These are phyloP conservation scores for Mucor lusitanicus DNA, from an alignment of 371 early-diverging fungal genomes.

Conservation along the genomic window DNA sequence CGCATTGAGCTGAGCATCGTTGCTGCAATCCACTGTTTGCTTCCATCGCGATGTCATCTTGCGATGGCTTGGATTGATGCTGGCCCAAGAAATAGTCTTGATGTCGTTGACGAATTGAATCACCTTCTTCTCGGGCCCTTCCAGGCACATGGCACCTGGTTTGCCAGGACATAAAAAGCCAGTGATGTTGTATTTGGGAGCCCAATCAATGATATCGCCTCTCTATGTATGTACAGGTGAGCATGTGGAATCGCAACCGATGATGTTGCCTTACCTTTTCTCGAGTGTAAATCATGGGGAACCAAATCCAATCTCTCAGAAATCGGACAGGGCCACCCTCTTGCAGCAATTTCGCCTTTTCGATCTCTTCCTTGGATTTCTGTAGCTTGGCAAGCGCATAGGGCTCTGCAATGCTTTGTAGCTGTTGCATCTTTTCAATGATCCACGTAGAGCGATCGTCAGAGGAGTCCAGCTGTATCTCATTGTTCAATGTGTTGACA, in stretches of 20 bases:
- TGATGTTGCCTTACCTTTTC: slow-evolving; percentile 49
- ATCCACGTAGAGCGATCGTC: slow-evolving; percentile 29
- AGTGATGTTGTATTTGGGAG: slow-evolving; percentile 41
- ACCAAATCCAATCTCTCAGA: slow-evolving; percentile 50
- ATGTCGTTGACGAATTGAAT: slow-evolving; percentile 43
- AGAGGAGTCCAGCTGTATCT: neutral
- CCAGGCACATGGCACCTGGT: slow-evolving; percentile 43
- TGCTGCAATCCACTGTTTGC: slow-evolving; percentile 20
- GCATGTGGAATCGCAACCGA: slow-evolving; percentile 39
- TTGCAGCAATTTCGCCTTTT: neutral
- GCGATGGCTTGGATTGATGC: slow-evolving; percentile 38
- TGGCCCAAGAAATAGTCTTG: slow-evolving; percentile 46
- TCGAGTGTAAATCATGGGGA: slow-evolving; percentile 50
- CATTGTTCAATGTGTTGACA: slow-evolving; percentile 8
- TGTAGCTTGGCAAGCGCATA: slow-evolving; percentile 1
- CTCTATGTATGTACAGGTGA: slow-evolving; percentile 13
- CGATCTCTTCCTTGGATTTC: neutral
- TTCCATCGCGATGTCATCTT: slow-evolving; percentile 48
- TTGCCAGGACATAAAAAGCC: slow-evolving; percentile 48
- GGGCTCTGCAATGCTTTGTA: slow-evolving; percentile 21
- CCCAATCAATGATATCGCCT: slow-evolving; percentile 48
- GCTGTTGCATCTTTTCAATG: slow-evolving; percentile 31
- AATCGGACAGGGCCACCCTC: slow-evolving; percentile 20
- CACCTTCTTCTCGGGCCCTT: slow-evolving; percentile 42
- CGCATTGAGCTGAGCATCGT: slow-evolving; percentile 13